Base-by-base conservation (phyloP, 495 filamentous ascomycete genomes). In the Podospora comata region DNA sequence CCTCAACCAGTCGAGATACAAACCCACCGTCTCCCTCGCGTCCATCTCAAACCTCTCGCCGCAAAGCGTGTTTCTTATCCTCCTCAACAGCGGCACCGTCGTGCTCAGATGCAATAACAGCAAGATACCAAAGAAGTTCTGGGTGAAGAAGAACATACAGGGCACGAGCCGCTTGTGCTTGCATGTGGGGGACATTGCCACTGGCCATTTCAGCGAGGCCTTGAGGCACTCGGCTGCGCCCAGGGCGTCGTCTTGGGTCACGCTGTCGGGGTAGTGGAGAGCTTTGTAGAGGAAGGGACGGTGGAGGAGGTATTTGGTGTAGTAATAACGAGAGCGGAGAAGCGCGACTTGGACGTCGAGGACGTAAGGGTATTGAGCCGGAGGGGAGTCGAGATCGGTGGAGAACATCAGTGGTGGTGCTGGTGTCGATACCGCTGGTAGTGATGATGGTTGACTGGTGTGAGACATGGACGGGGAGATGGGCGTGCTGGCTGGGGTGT, bases 271-370 rank as follows among this genome's bases (percentile, higher is more conserved):
- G 68, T 81, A 81, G 72, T 88, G 85, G 32, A 89, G 73, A 2
- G 85, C 86, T 70, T 89, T 89, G 80, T 86, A 89, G 53, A 88
- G 69, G 67, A 86, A 89, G 13, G 86, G 85, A 16, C 85, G 81
- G 69, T 87, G 80, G 65, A 87, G 81, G 62, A 88, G 78, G 74
- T 84, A 87, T 59, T 84, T 84, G 15, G 84, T 80, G 74, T 87
- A 85, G 75, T 87, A 88, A 77, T 85, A 89, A 44, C 83, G 78
- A 4, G 85, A 84, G 58, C 86, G 81, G 9, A 89, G 78, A 27
- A 85, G 75, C 5, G 86, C 85, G 18, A 84, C 80, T 55, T 86
- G 81, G 57, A 87, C 77, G 67, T 88, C 86, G 63, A 85, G 75
- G 27, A 78, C 79, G 71, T 81, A 85, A 18, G 79, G 75, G 65